Conservation (phyloP, 164 flowering plant genomes). For the Taxillus chinensis region DNA sequence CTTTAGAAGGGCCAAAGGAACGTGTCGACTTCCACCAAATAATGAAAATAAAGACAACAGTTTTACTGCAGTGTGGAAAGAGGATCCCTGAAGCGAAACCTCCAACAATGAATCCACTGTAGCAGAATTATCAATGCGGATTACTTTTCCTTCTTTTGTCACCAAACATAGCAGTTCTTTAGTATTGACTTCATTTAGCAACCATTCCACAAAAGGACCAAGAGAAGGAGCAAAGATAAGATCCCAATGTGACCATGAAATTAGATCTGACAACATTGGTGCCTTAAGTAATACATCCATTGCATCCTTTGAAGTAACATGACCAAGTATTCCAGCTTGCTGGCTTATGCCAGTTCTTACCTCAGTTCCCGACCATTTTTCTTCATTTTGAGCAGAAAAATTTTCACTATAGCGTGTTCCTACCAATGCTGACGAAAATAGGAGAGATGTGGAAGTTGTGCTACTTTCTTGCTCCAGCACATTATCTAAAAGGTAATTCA, state of each 20-base stretch:
- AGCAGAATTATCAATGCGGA: slow-evolving; percentile 66
- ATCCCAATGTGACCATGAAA: slow-evolving; percentile 90
- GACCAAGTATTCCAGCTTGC: slow-evolving; percentile 16
- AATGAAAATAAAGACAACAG: slow-evolving; percentile 52
- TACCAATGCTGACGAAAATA: slow-evolving; percentile 55
- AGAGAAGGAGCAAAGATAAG: slow-evolving; percentile 69
- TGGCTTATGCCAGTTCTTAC: slow-evolving; percentile 10
- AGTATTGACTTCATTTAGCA: slow-evolving; percentile 44
- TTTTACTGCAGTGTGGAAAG: slow-evolving; percentile 64
- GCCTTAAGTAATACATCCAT: slow-evolving; percentile 53
- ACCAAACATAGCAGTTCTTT: slow-evolving; percentile 62
- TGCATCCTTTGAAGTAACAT: slow-evolving; percentile 54
- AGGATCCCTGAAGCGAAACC: slow-evolving; percentile 54
- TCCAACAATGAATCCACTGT: slow-evolving; percentile 61
- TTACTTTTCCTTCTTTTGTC: slow-evolving; percentile 58
- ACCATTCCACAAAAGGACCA: slow-evolving; percentile 78
- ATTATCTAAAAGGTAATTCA: slow-evolving; percentile 23
- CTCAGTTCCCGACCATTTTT: slow-evolving; percentile 11
- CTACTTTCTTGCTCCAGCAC: slow-evolving; percentile 21
- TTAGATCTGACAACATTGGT: slow-evolving; percentile 74
- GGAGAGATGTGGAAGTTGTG: slow-evolving; percentile 33
- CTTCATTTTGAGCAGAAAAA: slow-evolving; percentile 10
- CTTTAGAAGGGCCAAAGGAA: slow-evolving; percentile 65
- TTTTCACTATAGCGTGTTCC: slow-evolving; percentile 13
- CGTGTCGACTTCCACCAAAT: slow-evolving; percentile 55